Percentiles rank a stretch among this genome's conserved stretches.
These are phyloP conservation scores for Cercophora scortea DNA, from an alignment of 495 filamentous ascomycete genomes.

Conservation along the genomic window DNA sequence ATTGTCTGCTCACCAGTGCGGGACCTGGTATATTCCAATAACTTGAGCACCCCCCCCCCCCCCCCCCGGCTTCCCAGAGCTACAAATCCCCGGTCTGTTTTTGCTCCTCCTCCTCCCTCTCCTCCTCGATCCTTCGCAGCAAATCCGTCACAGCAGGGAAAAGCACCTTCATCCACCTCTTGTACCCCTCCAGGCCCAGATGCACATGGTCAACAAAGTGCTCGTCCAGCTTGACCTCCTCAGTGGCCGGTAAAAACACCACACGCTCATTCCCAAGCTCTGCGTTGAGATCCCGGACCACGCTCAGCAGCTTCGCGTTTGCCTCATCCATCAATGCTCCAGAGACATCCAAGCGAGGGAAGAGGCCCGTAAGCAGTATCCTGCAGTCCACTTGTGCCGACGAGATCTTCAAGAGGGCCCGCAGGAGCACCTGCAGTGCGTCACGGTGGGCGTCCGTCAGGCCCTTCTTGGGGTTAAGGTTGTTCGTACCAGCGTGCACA, in stretches of 20 bases:
- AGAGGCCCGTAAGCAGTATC: conserved; percentile 14
- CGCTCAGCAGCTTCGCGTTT: conserved; percentile 6
- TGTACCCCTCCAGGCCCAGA: conserved; percentile 20
- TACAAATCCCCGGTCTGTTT: too few species aligned
- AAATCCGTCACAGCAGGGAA: conserved; percentile 1
- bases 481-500: conserved; percentile 23
- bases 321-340: conserved; percentile 1
- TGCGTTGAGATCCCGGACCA: conserved; percentile 4
- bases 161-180: conserved; percentile 11
- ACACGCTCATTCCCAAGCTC: conserved; percentile 2
- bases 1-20: too few species aligned
- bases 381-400: not conserved
- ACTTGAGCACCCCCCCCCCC: too few species aligned
- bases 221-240: conserved; percentile 3
- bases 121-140: not conserved
- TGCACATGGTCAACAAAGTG: conserved; percentile 26
- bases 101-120: too few species aligned
- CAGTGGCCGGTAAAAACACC: conserved; percentile 3
- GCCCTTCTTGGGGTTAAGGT: conserved; percentile 29
- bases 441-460: conserved; percentile 16
- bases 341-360: conserved; percentile 9
- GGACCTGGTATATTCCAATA: too few species aligned
- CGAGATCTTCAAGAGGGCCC: conserved; percentile 11
- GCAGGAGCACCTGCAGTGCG: conserved; percentile 14
- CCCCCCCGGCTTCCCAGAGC: too few species aligned